Evolutionary conservation across 805 yeast species (phyloP).

Genomic region (Starmerella bacillaris): DNA sequence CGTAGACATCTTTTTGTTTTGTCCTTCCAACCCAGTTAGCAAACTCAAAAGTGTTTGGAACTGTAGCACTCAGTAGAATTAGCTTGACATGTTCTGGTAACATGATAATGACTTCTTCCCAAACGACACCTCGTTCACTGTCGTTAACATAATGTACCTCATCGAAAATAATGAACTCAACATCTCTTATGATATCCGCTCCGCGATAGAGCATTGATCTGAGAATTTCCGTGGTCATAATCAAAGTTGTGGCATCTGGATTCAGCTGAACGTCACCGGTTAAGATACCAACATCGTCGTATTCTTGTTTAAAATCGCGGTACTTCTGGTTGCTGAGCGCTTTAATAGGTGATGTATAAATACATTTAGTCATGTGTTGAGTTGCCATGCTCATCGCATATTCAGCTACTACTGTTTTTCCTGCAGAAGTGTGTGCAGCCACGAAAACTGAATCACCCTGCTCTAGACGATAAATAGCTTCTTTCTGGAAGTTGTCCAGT

Average conservation of each 20-base stretch:
- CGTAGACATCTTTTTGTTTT: constrained; percentile 86
- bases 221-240: constrained; percentile 94
- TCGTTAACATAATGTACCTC: constrained; percentile 97
- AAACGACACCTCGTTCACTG: constrained; percentile 91
- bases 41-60: constrained; percentile 94
- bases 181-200: constrained; percentile 89
- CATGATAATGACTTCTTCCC: constrained; percentile 99
- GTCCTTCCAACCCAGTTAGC: constrained; percentile 99
- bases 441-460: constrained; percentile 97
- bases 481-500: constrained; percentile 86
- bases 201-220: constrained; percentile 93
- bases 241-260: constrained; percentile 86
- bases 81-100: constrained; percentile 90
- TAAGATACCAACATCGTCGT: constrained; percentile 77
- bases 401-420: constrained; percentile 95
- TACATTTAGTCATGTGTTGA: constrained; percentile 89
- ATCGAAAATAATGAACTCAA: constrained; percentile 91
- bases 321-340: constrained; percentile 81
- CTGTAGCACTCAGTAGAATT: constrained; percentile 85
- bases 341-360: constrained; percentile 88
- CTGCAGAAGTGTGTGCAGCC: constrained; percentile 98
- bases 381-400: constrained; percentile 95
- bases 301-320: constrained; percentile 66
- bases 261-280: constrained; percentile 98
- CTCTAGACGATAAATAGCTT: constrained; percentile 88